A percentile compares a stretch with the other conserved stretches of the same genome.
phyloP scores from a whole-genome alignment of 768 basidiomycete species.

The Tylopilus sp. region DNA sequence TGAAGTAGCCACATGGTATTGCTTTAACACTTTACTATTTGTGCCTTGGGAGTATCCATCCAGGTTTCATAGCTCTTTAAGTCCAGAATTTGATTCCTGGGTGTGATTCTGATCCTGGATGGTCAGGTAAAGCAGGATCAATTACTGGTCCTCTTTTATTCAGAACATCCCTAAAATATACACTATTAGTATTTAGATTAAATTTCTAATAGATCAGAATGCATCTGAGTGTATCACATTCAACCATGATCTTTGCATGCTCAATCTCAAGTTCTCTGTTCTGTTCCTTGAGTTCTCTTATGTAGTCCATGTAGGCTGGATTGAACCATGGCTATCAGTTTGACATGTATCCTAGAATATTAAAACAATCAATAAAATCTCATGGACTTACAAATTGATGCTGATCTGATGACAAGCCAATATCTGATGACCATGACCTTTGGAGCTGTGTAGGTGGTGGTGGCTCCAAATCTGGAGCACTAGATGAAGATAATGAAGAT shows the following conservation, averaged over 20 bases:
- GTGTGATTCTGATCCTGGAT: background rate
- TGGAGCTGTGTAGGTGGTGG: no score
- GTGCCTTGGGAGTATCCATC: background rate
- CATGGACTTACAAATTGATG: no score
- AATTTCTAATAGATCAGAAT: background rate
- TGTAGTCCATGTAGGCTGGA: background rate
- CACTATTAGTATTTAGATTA: no score
- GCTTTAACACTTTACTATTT: background rate
- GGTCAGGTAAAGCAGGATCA: background rate
- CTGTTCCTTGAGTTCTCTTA: background rate
- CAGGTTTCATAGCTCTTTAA: background rate
- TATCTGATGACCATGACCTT: no score
- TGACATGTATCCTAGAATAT: no score
- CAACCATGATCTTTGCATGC: background rate
- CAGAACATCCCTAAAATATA: background rate
- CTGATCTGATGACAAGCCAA: no score
- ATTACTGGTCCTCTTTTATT: background rate
- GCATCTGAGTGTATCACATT: background rate
- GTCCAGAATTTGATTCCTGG: background rate
- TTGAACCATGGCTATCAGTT: no score
- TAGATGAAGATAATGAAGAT: no score
- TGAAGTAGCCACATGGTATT: background rate
- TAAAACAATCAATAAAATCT: no score
- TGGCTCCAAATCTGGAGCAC: no score
- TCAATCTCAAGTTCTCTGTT: background rate